phyloP scores from a whole-genome alignment of 306 rosid genomes.

The Prunus salicina region DNA sequence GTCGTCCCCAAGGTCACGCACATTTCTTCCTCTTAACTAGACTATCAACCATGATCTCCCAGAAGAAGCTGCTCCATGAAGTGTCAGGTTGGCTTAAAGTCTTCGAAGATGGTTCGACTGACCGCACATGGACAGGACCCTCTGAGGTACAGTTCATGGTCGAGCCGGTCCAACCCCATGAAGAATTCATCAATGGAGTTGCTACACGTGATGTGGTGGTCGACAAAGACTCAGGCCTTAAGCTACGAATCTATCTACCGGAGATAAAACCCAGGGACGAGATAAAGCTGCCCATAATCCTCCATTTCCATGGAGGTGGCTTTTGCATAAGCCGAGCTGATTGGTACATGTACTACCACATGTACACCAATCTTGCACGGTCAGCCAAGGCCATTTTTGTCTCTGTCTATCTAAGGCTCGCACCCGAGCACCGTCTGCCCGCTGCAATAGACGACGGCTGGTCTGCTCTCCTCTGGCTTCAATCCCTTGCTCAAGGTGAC shows the following conservation, averaged over 20 bases:
- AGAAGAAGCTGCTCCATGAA: constrained; percentile 36
- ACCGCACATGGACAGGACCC: constrained; percentile 64
- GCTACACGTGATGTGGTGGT: constrained; percentile 38
- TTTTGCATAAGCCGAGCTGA: constrained; percentile 67
- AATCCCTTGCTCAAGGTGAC: constrained; percentile 32
- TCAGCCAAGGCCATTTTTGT: constrained; percentile 39
- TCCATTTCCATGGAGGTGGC: constrained; percentile 77
- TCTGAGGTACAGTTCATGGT: constrained; percentile 42
- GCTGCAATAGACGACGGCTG: constrained; percentile 46
- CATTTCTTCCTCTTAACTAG: neutral
- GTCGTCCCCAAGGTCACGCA: too few relatives aligned
- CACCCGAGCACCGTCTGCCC: constrained; percentile 74
- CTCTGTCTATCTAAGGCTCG: constrained; percentile 45
- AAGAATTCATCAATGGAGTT: constrained; percentile 45
- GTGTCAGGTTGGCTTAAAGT: constrained; percentile 69
- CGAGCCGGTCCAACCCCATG: constrained; percentile 48
- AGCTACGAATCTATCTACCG: constrained; percentile 46
- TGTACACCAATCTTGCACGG: constrained; percentile 33
- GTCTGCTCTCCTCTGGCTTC: constrained; percentile 52
- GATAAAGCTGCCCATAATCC: constrained; percentile 35
- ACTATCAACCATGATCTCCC: constrained; percentile 28
- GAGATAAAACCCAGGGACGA: constrained; percentile 16
- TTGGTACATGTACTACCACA: constrained; percentile 57
- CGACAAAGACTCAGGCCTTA: constrained; percentile 5
- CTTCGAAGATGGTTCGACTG: constrained; percentile 60